phyloP scores from a whole-genome alignment of 2,329 filamentous ascomycete genomes.

The Colletotrichum lindemuthianum region DNA sequence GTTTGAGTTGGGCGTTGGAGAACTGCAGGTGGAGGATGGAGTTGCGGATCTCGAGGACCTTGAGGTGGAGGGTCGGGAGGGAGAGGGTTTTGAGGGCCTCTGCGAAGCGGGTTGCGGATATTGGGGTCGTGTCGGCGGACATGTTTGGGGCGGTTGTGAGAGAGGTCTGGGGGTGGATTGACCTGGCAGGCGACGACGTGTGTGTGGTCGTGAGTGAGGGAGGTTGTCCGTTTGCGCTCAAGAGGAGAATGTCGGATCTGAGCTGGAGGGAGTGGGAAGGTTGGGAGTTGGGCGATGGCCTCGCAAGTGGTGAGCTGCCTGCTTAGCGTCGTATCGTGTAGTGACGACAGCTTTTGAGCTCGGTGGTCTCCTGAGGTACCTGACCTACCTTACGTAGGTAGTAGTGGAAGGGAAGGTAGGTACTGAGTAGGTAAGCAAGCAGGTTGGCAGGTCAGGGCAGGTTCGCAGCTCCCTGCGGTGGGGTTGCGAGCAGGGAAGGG shows the following conservation, averaged over 20 bases:
- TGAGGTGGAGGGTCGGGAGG: constrained; percentile 73
- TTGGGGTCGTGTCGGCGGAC: constrained; percentile 71
- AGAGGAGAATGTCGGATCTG: too few relatives aligned
- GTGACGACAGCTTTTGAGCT: constrained; percentile 7
- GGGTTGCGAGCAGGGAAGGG: constrained; percentile 9
- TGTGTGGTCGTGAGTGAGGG: too few relatives aligned
- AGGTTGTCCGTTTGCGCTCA: too few relatives aligned
- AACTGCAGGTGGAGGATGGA: constrained; percentile 77
- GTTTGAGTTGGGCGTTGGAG: constrained; percentile 77
- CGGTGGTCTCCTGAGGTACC: background rate
- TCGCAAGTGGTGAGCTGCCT: background rate
- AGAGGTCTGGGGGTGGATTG: background rate
- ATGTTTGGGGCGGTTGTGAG: constrained; percentile 49
- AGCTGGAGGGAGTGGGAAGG: background rate
- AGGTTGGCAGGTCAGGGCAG: background rate
- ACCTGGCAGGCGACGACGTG: too few relatives aligned
- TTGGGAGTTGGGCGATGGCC: background rate
- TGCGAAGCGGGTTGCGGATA: constrained; percentile 71
- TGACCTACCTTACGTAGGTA: too few relatives aligned
- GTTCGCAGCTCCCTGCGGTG: constrained; percentile 19
- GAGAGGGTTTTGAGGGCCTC: constrained; percentile 74
- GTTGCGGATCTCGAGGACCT: constrained; percentile 80
- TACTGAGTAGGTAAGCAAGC: too few relatives aligned
- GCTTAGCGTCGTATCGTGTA: background rate
- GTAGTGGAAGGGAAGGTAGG: background rate